These are phyloP conservation scores for Hemisphaericaspora xylofermentans DNA, from an alignment of 1,139 yeast genomes.

Conservation along the genomic window DNA sequence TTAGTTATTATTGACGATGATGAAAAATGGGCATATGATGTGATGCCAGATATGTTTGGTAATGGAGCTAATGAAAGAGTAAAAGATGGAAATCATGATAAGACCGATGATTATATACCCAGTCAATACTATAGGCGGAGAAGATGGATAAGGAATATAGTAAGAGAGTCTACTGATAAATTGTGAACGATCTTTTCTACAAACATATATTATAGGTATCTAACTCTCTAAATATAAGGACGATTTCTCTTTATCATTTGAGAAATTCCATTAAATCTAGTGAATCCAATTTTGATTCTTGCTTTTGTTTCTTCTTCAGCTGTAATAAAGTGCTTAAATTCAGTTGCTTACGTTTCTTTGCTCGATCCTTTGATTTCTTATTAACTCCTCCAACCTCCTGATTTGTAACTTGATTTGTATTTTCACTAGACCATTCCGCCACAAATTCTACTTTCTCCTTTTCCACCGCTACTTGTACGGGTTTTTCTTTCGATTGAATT, in stretches of 20 bases:
- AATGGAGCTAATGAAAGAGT: slow-evolving; percentile 15
- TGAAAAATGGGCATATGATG: slow-evolving; percentile 79
- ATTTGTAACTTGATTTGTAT: slow-evolving; percentile 6
- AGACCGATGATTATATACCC: slow-evolving; percentile 2
- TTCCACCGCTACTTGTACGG: background rate
- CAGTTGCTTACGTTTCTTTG: slow-evolving; percentile 33
- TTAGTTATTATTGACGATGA: slow-evolving; percentile 61
- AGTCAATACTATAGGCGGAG: slow-evolving; percentile 44
- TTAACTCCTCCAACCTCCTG: slow-evolving; percentile 1
- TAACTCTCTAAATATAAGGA: background rate
- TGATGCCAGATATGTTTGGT: slow-evolving; percentile 13
- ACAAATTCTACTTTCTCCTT: slow-evolving; percentile 5
- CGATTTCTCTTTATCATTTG: slow-evolving; percentile 13
- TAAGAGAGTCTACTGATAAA: slow-evolving; percentile 8
- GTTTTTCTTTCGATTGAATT: slow-evolving; percentile 1
- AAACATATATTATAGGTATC: too few relatives aligned
- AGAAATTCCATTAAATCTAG: slow-evolving; percentile 52
- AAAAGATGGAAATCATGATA: background rate
- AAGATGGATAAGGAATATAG: slow-evolving; percentile 42
- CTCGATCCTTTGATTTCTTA: slow-evolving; percentile 23
- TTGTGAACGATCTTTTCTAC: too few relatives aligned
- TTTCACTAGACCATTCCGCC: slow-evolving; percentile 11
- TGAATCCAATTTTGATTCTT: slow-evolving; percentile 25
- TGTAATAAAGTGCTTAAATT: slow-evolving; percentile 39
- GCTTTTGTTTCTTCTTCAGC: slow-evolving; percentile 41